Evolutionary conservation across 352 stramenopile species (phyloP).

Genomic region (Globisporangium paroecandrum): DNA sequence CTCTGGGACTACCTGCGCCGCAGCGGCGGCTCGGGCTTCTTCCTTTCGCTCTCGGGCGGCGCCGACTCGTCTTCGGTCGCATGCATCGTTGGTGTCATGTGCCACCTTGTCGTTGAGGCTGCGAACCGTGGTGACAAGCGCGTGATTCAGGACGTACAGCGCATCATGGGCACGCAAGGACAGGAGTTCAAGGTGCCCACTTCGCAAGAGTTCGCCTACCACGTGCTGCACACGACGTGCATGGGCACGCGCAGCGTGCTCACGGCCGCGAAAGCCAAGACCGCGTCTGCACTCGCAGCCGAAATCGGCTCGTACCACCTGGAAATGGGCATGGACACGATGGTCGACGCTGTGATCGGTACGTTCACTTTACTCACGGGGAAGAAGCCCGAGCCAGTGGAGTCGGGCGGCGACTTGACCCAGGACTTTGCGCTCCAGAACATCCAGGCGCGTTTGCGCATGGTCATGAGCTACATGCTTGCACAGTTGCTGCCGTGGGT

Average conservation of each 20-base stretch:
- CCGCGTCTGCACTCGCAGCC: constrained; percentile 84
- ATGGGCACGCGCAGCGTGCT: constrained; percentile 98
- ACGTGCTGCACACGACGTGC: constrained; percentile 96
- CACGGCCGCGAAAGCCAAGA: constrained; percentile 87
- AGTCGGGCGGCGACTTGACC: constrained; percentile 84
- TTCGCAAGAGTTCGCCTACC: constrained; percentile 88
- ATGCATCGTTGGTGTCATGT: constrained; percentile 98
- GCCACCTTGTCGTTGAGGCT: constrained; percentile 89
- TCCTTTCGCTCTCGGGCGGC: constrained; percentile 96
- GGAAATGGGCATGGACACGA: constrained; percentile 94
- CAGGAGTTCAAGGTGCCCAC: constrained; percentile 58
- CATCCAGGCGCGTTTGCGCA: constrained; percentile 96
- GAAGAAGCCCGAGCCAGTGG: constrained; percentile 89
- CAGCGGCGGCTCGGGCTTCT: constrained; percentile 85
- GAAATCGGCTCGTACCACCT: constrained; percentile 96
- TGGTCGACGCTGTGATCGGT: constrained; percentile 88
- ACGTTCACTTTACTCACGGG: constrained; percentile 79
- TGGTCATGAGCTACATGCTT: constrained; percentile 98
- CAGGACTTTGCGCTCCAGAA: constrained; percentile 99
- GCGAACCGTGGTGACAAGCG: constrained; percentile 73
- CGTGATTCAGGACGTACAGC: constrained; percentile 85
- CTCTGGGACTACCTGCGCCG: constrained; percentile 98
- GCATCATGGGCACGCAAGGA: constrained; percentile 62
- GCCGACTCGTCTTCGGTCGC: constrained; percentile 96
- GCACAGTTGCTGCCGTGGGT: constrained; percentile 98